Evolutionary conservation across 345 rosid species (phyloP).

Genomic region (Aurinia saxatilis): DNA sequence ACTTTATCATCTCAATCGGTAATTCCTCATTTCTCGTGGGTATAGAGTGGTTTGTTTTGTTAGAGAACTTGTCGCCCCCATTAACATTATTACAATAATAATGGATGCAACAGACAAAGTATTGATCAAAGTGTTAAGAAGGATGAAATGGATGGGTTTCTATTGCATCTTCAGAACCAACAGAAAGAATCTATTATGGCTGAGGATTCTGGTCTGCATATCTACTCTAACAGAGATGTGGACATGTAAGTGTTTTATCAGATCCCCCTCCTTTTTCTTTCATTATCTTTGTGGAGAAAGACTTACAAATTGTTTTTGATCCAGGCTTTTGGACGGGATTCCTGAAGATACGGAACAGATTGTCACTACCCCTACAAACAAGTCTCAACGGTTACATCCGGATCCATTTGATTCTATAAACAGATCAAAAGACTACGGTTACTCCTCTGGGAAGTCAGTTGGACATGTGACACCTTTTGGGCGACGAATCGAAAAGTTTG

Average conservation of each 20-base stretch:
- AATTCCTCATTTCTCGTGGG: conserved; percentile 13
- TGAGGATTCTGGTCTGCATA: conserved; percentile 59
- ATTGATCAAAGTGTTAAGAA: conserved; percentile 47
- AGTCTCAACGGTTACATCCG: conserved; percentile 30
- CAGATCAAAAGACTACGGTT: conserved; percentile 41
- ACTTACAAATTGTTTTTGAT: not conserved
- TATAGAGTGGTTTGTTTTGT: too few species aligned
- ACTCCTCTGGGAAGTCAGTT: conserved; percentile 53
- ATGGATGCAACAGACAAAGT: conserved; percentile 45
- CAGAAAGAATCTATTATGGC: conserved; percentile 55
- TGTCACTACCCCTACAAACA: conserved; percentile 56
- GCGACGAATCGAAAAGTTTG: conserved; percentile 55
- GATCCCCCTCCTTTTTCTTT: not conserved
- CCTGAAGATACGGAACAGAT: conserved; percentile 47
- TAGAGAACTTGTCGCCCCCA: too few species aligned
- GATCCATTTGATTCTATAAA: conserved; percentile 41
- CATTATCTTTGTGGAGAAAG: not conserved
- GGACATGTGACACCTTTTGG: conserved; percentile 77
- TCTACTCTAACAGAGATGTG: conserved; percentile 78
- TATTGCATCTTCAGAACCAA: conserved; percentile 71
- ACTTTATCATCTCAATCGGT: conserved; percentile 82
- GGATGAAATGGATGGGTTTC: conserved; percentile 82
- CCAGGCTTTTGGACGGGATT: conserved; percentile 61
- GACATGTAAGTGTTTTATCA: conserved; percentile 57
- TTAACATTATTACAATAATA: too few species aligned